Evolutionary conservation across 176 grass and related monocot genomes (phyloP).

Genomic region (Metroxylon sagu): DNA sequence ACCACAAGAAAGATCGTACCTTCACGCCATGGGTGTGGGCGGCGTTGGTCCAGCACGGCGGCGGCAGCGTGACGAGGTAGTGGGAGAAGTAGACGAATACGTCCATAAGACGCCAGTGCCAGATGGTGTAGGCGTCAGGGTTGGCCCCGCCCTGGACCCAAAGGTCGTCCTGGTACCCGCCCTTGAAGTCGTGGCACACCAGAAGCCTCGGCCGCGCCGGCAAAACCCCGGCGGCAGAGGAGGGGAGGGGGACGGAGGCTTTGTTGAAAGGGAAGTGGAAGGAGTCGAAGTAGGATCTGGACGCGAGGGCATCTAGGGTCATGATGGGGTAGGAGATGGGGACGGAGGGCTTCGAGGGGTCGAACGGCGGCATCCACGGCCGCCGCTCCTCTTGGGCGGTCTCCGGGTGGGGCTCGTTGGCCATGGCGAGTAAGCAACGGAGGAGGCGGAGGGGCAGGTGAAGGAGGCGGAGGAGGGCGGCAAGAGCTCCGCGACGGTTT

Average conservation of each 20-base stretch:
- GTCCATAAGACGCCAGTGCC: conserved; percentile 89
- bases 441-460: conserved; percentile 9
- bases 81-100: conserved; percentile 98
- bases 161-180: conserved; percentile 69
- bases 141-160: conserved; percentile 58
- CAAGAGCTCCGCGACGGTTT: not conserved
- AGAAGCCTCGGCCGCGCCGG: conserved; percentile 52
- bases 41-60: conserved; percentile 84
- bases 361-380: conserved; percentile 63
- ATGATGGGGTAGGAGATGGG: conserved; percentile 88
- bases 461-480: conserved; percentile 18
- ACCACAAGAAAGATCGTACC: conserved; percentile 22
- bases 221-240: conserved; percentile 17
- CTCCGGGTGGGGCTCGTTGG: not conserved
- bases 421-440: not conserved
- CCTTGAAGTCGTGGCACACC: conserved; percentile 83
- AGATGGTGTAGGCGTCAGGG: conserved; percentile 67
- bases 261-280: conserved; percentile 86
- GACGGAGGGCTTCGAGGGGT: conserved; percentile 44
- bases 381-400: not conserved
- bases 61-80: conserved; percentile 85
- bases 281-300: conserved; percentile 58
- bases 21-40: conserved; percentile 83
- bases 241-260: conserved; percentile 30
- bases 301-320: conserved; percentile 51